A percentile compares a stretch with the other conserved stretches of the same genome.
Conservation (phyloP, 179 eudicot genomes). For the Nepenthes alata region DNA sequence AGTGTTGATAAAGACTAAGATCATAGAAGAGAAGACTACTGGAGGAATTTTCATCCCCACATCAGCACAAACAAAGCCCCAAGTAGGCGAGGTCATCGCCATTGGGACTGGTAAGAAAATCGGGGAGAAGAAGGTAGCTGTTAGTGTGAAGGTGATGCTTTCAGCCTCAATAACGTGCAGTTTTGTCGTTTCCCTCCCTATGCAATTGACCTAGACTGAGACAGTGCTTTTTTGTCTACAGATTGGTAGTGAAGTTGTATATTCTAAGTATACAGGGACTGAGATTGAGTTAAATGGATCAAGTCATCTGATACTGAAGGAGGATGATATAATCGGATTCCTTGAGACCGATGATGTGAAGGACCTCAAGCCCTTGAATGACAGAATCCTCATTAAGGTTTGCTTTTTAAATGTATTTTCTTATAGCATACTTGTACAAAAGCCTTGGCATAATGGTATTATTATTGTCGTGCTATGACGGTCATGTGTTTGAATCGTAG, state of each 20-base stretch:
- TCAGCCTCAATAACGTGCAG: too few species aligned
- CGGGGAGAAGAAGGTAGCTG: constrained; percentile 47
- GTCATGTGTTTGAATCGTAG: too few species aligned
- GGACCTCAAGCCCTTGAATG: constrained; percentile 82
- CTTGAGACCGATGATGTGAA: constrained; percentile 84
- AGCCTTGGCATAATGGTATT: neutral
- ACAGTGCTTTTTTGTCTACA: constrained; percentile 10
- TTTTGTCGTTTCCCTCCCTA: too few species aligned
- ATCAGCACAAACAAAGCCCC: constrained; percentile 52
- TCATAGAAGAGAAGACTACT: constrained; percentile 62
- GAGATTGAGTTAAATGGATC: constrained; percentile 74
- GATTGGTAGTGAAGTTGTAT: constrained; percentile 64
- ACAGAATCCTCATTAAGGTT: constrained; percentile 77
- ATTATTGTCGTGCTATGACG: too few species aligned
- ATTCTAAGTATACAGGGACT: constrained; percentile 84
- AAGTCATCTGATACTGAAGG: constrained; percentile 68
- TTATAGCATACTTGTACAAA: neutral
- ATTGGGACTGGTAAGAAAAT: constrained; percentile 66
- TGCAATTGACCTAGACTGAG: neutral
- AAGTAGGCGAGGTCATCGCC: constrained; percentile 77
- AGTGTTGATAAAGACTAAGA: constrained; percentile 59
- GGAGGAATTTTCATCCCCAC: constrained; percentile 87
- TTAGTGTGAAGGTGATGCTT: constrained; percentile 49
- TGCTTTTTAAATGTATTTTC: neutral
- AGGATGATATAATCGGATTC: constrained; percentile 79